Evolutionary conservation across 352 stramenopile genomes (phyloP), one percentile per base, ranked within the genome.

Genomic region (Globisporangium yorkense): DNA sequence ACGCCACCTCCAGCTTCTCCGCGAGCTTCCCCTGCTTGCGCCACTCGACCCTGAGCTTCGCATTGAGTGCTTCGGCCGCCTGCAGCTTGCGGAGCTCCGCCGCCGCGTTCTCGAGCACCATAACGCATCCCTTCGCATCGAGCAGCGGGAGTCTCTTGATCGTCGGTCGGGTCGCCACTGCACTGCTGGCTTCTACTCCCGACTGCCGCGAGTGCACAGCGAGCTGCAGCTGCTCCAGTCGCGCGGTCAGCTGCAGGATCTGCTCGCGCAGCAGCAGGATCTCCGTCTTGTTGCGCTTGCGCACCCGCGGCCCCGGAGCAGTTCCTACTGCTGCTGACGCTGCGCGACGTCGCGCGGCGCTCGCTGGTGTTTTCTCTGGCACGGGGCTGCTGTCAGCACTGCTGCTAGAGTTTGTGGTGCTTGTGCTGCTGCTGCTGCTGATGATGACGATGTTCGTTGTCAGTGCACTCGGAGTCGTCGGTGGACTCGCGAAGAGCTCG

Each of bases 11-110:
- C 9, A 80, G 63, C 16, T 56, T 69, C 54, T 75, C 71, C 20
- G 65, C 58, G 62, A 81, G 54, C 50, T 75, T 74, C 58, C 76
- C 67, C 54, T 81, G 72, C n/a, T 65, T 53, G 43, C 74, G 56
- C 44, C 74, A 40, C 20, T 61, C 64, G 3, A 56, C 65, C 40
- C 77, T 77, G 10, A 81, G 67, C 40, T 62, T 67, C 20, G 55
- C 60, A 49, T 81, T 81, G 50, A 70, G 65, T 35, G 66, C 54
- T 41, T 81, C 71, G 0, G 70, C 62, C 10, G 63, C 61, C 59
- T 72, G 62, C 21, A 68, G 66, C 50, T 76, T 66, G 16, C 66
- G 59, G 52, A 73, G 75, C 47, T 84, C 71, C 3, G 62, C 56
- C 15, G 61, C 70, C 41, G 71, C 71, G 1, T 75, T 29, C 31